Evolutionary conservation across 148 eudicot genomes (phyloP).

Genomic region (Euryodendron excelsum): DNA sequence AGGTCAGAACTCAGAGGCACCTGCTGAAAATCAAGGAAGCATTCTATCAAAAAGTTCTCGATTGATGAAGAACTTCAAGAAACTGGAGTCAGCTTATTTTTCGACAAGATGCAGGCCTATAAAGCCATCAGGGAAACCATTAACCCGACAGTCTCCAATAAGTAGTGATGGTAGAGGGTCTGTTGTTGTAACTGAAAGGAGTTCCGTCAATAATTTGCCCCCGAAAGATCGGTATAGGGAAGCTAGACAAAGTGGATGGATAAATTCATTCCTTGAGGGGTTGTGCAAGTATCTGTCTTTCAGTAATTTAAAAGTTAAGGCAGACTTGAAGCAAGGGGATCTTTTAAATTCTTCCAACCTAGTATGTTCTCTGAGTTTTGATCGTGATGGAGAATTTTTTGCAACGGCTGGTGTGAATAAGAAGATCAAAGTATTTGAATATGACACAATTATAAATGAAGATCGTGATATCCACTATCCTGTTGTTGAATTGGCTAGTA

Average conservation of each 20-base stretch:
- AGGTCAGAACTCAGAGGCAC: constrained; percentile 31
- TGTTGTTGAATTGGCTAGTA: constrained; percentile 80
- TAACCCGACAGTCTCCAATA: constrained; percentile 42
- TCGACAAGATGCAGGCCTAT: constrained; percentile 58
- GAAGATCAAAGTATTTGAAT: constrained; percentile 92
- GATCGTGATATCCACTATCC: constrained; percentile 93
- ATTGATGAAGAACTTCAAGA: constrained; percentile 77
- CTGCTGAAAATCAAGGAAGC: constrained; percentile 35
- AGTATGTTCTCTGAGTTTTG: constrained; percentile 85
- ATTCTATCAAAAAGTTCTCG: constrained; percentile 58
- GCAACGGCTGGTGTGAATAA: constrained; percentile 98
- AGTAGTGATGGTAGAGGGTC: constrained; percentile 77
- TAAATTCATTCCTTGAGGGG: constrained; percentile 82
- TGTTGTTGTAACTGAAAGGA: constrained; percentile 55
- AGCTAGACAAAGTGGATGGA: constrained; percentile 64
- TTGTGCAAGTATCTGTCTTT: constrained; percentile 80
- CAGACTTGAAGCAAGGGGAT: constrained; percentile 94
- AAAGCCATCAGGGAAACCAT: constrained; percentile 45
- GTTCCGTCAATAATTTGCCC: constrained; percentile 48
- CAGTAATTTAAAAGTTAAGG: constrained; percentile 71
- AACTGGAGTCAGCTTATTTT: constrained; percentile 85
- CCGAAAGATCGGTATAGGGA: constrained; percentile 36
- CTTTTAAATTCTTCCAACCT: constrained; percentile 85
- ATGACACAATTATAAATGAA: constrained; percentile 58
- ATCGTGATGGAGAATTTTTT: constrained; percentile 90